Evolutionary conservation across 352 stramenopile genomes (phyloP).

Genomic region (Phytophthora colocasiae): DNA sequence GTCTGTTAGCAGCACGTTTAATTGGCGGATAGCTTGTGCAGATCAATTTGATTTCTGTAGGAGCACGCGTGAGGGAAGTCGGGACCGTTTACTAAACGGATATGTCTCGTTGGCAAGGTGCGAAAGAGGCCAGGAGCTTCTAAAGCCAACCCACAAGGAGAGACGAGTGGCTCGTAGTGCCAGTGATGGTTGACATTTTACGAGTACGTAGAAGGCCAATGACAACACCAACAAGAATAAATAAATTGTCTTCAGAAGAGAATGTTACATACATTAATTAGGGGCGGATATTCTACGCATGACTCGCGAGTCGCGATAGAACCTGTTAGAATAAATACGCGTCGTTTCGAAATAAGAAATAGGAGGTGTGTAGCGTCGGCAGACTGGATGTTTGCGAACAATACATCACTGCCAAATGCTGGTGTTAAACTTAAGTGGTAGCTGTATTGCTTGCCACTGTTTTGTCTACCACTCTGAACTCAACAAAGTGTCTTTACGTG

Average conservation of each 20-base stretch:
- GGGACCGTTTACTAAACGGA: neutral
- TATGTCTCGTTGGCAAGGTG: neutral
- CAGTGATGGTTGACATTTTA: too few species aligned
- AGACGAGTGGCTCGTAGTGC: too few species aligned
- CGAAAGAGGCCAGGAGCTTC: too few species aligned
- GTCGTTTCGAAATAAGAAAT: conserved; percentile 14
- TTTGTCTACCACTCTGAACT: neutral
- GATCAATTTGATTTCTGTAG: conserved; percentile 7
- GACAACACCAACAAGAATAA: too few species aligned
- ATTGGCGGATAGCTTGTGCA: conserved; percentile 3
- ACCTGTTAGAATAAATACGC: conserved; percentile 7
- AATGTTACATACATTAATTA: too few species aligned
- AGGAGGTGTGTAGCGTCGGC: neutral
- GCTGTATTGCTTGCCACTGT: neutral
- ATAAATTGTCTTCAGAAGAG: too few species aligned
- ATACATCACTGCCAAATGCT: neutral
- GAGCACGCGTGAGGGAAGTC: conserved; percentile 4
- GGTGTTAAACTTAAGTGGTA: neutral
- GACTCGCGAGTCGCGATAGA: too few species aligned
- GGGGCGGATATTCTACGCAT: too few species aligned
- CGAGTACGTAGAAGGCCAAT: too few species aligned
- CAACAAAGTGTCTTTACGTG: too few species aligned
- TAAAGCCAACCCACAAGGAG: too few species aligned
- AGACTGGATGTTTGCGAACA: neutral
- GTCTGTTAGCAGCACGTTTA: conserved; percentile 1